Base-by-base conservation (phyloP, 306 rosid genomes). In the Vicia sativa region DNA sequence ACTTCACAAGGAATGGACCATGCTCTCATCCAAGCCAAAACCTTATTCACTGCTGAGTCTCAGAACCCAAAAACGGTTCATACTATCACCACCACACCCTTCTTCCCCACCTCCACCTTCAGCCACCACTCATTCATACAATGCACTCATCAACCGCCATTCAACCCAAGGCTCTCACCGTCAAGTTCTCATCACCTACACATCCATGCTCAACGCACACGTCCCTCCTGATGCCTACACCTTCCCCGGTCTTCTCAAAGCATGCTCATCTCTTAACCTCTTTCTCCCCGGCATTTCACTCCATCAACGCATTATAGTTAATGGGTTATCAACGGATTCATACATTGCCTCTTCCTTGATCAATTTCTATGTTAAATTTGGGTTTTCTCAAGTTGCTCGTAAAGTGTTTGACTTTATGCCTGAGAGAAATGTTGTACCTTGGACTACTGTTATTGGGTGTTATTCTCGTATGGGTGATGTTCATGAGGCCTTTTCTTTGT, bases 381-480 rank as follows among this genome's bases (percentile, higher is more conserved):
- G 87, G 18, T 28, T 2, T 63, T 8, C 48, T 4, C 1, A 48
- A 23, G 3, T 19, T 80, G 96, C 96, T 16, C 86, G 81, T 45
- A 81, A 79, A 52, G 79, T 87, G 50, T 90, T 90, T 5, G 83
- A 87, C 28, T 62, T 45, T 56, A 87, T 90, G 96, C 84, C 87
- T 25, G 80, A 71, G 2, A 87, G 81, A 28, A 83, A 87, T 31
- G 84, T 89, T 59, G 93, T 89, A 57, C 93, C 96, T 63, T 89
- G 93, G 91, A 89, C 96, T 25, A 75, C 87, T n/a, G 77, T 89
- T 41, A 89, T 89, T 4, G 93, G 96, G 69, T 87, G 84, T 72
- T 83, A 83, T 77, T 80, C 91, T 1, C 77, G 74, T 14, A 23
- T 15, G 4, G 81, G 84, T 55, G 49, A 41, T 55, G 63, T 62